Percentiles rank a stretch among this genome's conserved stretches.
phyloP scores from a whole-genome alignment of 257 asterid genomes.

The Solanum lycopersicoides region DNA sequence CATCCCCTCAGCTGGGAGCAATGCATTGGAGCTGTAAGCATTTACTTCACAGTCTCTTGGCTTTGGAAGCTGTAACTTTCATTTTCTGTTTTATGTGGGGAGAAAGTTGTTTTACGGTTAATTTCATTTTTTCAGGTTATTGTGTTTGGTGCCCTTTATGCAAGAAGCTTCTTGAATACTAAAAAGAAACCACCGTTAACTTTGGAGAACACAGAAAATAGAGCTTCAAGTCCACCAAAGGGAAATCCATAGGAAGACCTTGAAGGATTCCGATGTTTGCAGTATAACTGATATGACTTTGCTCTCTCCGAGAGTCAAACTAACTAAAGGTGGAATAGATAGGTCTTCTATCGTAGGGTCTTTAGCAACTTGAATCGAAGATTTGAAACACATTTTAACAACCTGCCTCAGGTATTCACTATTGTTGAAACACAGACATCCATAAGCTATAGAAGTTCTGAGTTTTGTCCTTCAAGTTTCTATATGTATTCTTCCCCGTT shows the following conservation, averaged over 20 bases:
- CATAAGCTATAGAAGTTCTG: not conserved
- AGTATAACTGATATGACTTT: not conserved
- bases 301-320: not conserved
- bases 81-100: not conserved
- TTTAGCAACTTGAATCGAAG: not conserved
- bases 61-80: not conserved
- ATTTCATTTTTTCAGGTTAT: slow-evolving; percentile 47
- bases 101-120: not conserved
- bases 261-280: not conserved
- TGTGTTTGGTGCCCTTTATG: slow-evolving; percentile 76
- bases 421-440: not conserved
- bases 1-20: slow-evolving; percentile 95
- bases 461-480: not conserved
- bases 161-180: slow-evolving; percentile 51
- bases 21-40: slow-evolving; percentile 75
- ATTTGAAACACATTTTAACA: not conserved
- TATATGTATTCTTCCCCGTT: not conserved
- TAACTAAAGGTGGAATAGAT: not conserved
- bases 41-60: not conserved
- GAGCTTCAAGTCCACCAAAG: slow-evolving; percentile 38
- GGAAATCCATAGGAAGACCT: slow-evolving; percentile 3
- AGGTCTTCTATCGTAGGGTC: not conserved
- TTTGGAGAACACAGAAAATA: slow-evolving; percentile 32
- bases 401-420: not conserved
- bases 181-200: slow-evolving; percentile 26